Base-by-base conservation (phyloP, 2,329 filamentous ascomycete species). In the Neonectria coccinea region DNA sequence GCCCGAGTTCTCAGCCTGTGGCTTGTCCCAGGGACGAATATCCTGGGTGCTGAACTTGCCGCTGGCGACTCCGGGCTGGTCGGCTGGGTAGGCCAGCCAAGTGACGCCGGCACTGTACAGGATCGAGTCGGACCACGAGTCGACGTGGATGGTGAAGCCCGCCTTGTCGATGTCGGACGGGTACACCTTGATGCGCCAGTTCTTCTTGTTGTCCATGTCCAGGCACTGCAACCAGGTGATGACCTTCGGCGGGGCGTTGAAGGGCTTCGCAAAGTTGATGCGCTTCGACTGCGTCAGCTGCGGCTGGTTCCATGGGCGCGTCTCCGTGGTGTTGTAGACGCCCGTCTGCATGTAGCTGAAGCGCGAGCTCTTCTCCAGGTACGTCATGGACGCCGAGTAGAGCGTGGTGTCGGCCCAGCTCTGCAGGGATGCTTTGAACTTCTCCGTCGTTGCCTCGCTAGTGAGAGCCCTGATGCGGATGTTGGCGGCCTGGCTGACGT, bases 301-400 rank as follows among this genome's bases (percentile, higher is more conserved):
- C 0, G 63, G 63, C 22, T 55, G 27, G 18, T 57, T 25, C 68
- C 66, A 67, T 16, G 68, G 53, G n/a, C 64, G 62, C 16, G 62
- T 59, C 5, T 68, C 65, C 8, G 10, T n/a, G 9, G 60, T 65
- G 56, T 48, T 56, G 41, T 61, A 69, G 27, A 61, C 27, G 29
- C 68, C 68, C 7, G 58, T 57, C 45, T 69, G 67, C 14, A 68
- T 44, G 41, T 66, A 51, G 2, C 39, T 52, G 59, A 64, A 60
- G 39, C 56, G 27, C 18, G 52, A 22, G 12, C 45, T 56, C 11
- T 41, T 48, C 18, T 50, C 51, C 27, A 55, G 27, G 56, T 59
- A 69, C n/a, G 65, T 68, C 33, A 59, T 57, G 1, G 53, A 52
- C 1, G 59, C 59, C 8, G 48, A 56, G 58, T 67, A 61, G 9